These are phyloP conservation scores for Trametes elegans DNA, from an alignment of 768 basidiomycete genomes.

Conservation along the genomic window DNA sequence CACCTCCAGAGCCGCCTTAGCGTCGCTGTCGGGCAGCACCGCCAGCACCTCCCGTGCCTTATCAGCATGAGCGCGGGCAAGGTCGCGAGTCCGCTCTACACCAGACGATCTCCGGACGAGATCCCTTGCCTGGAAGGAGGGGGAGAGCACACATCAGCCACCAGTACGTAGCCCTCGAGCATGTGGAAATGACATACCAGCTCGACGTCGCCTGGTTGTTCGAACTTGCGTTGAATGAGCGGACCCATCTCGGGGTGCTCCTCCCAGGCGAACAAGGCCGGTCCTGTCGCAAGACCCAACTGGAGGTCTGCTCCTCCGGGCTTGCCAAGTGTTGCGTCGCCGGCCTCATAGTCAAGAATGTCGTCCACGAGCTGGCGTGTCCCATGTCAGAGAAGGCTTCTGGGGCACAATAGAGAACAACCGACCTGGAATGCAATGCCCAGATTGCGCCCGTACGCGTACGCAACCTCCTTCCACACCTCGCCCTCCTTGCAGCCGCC, in stretches of 20 bases:
- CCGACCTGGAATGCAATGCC: constrained; percentile 94
- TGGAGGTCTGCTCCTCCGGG: constrained; percentile 70
- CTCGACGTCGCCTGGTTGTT: constrained; percentile 75
- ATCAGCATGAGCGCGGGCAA: constrained; percentile 73
- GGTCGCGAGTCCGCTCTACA: constrained; percentile 70
- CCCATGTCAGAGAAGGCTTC: not conserved
- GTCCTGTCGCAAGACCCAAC: constrained; percentile 75
- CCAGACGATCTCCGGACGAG: constrained; percentile 70
- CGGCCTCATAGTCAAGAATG: constrained; percentile 87
- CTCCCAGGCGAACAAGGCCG: constrained; percentile 84
- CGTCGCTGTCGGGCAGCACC: constrained; percentile 77
- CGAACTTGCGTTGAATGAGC: constrained; percentile 78
- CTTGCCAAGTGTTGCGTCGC: constrained; percentile 75
- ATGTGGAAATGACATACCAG: constrained; percentile 43
- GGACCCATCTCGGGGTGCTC: constrained; percentile 74
- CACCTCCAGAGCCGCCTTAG: constrained; percentile 69
- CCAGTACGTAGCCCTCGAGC: not conserved
- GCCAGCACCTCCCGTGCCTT: constrained; percentile 71
- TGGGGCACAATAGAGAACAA: not conserved
- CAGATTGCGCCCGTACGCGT: constrained; percentile 85
- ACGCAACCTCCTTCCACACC: constrained; percentile 84
- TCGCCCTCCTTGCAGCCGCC: constrained; percentile 80
- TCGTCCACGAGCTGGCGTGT: constrained; percentile 94
- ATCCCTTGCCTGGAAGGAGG: constrained; percentile 54
- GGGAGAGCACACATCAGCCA: not conserved